Conservation (phyloP, 106 monocot genomes). For the Agapanthus africanus region DNA sequence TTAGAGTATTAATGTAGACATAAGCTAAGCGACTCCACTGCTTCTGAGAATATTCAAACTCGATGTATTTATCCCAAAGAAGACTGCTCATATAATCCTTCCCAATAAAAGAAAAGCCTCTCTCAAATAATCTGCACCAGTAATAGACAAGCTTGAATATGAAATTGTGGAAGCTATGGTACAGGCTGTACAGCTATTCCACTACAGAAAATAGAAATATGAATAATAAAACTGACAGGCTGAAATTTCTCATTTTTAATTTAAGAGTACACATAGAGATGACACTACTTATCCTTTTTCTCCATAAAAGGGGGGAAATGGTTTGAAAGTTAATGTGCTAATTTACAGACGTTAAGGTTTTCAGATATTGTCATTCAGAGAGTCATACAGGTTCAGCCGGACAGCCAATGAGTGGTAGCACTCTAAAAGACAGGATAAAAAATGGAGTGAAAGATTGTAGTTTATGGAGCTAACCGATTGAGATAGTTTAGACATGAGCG, state of each 20-base stretch:
- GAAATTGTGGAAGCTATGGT: not conserved
- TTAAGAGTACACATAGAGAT: too few relatives aligned
- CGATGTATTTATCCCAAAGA: conserved; percentile 87
- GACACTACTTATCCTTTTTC: too few relatives aligned
- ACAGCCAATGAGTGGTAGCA: too few relatives aligned
- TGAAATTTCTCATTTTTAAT: not conserved
- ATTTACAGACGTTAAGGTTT: not conserved
- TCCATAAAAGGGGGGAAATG: not conserved
- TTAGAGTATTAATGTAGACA: conserved; percentile 54
- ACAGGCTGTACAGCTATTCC: not conserved
- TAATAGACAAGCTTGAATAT: not conserved
- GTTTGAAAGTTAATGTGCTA: not conserved
- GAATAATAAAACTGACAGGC: not conserved
- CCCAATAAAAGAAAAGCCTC: conserved; percentile 64
- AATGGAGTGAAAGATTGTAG: too few relatives aligned
- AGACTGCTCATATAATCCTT: conserved; percentile 69
- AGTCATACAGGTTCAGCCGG: not conserved
- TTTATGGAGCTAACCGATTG: too few relatives aligned
- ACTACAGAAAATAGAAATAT: not conserved
- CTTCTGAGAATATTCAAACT: conserved; percentile 76
- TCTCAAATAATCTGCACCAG: conserved; percentile 62
- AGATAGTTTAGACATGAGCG: too few relatives aligned
- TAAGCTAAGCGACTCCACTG: conserved; percentile 50
- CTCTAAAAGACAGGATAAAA: too few relatives aligned
- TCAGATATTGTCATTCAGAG: not conserved